phyloP scores from a whole-genome alignment of 169 alveolate species.

The Cryptosporidium sp. region DNA sequence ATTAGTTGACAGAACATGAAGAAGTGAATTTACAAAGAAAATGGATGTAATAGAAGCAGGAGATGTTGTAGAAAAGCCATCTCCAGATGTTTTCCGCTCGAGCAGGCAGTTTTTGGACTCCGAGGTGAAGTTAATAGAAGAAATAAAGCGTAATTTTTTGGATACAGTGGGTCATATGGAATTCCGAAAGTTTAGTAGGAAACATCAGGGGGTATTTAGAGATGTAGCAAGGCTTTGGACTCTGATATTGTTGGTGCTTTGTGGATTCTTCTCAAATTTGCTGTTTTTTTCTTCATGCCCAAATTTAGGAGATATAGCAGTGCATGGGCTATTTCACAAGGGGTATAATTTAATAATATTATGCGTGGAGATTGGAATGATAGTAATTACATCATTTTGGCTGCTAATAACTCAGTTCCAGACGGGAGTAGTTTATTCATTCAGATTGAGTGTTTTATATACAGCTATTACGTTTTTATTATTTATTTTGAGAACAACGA shows the following conservation, averaged over 20 bases:
- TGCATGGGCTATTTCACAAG: slow-evolving; percentile 15
- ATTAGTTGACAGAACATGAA: slow-evolving; percentile 1
- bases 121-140: slow-evolving; percentile 37
- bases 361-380: slow-evolving; percentile 43
- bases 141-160: slow-evolving; percentile 51
- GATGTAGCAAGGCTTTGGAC: slow-evolving; percentile 73
- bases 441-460: slow-evolving; percentile 47
- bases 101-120: slow-evolving; percentile 44
- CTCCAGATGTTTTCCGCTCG: slow-evolving; percentile 61
- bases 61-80: slow-evolving; percentile 69
- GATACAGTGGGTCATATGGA: slow-evolving; percentile 72
- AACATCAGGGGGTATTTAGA: slow-evolving; percentile 73
- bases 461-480: slow-evolving; percentile 43
- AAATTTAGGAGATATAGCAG: slow-evolving; percentile 56
- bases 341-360: slow-evolving; percentile 49
- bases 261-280: slow-evolving; percentile 55
- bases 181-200: slow-evolving; percentile 65
- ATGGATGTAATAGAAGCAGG: slow-evolving; percentile 76
- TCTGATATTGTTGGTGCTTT: slow-evolving; percentile 24
- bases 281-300: slow-evolving; percentile 73
- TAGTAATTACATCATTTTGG: slow-evolving; percentile 64
- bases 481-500: slow-evolving; percentile 51
- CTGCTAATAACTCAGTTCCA: slow-evolving; percentile 66
- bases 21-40: neutral
- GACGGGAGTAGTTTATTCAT: slow-evolving; percentile 74